Conservation (phyloP, 352 stramenopile species). For the Thalassiosira hispida region DNA sequence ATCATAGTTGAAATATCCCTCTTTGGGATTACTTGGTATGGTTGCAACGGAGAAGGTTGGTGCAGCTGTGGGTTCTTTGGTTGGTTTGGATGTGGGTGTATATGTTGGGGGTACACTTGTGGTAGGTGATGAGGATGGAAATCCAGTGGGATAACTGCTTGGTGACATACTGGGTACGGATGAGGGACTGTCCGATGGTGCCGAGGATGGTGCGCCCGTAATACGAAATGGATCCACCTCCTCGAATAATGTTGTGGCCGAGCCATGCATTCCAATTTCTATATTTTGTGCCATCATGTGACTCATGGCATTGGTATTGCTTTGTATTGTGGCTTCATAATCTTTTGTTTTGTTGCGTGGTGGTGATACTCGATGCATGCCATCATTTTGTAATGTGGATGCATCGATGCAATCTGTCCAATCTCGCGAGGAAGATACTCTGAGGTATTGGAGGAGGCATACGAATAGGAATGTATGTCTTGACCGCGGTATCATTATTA, state of each 20-base stretch:
- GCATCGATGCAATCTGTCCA: conserved; percentile 35
- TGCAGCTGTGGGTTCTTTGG: conserved; percentile 8
- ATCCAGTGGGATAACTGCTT: conserved; percentile 6
- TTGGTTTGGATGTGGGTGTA: conserved; percentile 5
- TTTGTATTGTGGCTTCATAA: background rate
- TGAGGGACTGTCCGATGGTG: conserved; percentile 22
- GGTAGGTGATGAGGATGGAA: conserved; percentile 7
- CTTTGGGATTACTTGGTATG: conserved; percentile 17
- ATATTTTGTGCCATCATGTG: conserved; percentile 22
- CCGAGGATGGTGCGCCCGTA: conserved; percentile 26
- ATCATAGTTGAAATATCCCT: conserved; percentile 56
- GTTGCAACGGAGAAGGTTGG: conserved; percentile 18
- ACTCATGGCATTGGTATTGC: conserved; percentile 14
- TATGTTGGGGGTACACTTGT: conserved; percentile 5
- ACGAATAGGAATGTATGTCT: conserved; percentile 19
- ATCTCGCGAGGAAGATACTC: conserved; percentile 14
- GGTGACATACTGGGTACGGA: conserved; percentile 15
- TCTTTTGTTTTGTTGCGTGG: conserved; percentile 19
- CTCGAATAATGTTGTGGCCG: conserved; percentile 25
- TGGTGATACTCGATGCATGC: conserved; percentile 23
- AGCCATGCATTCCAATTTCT: conserved; percentile 29
- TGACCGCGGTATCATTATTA: background rate
- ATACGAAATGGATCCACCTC: conserved; percentile 43
- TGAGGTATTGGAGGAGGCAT: conserved; percentile 16
- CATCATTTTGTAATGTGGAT: conserved; percentile 27